phyloP scores from a whole-genome alignment of 768 basidiomycete species.

The Boletus subparvulus region DNA sequence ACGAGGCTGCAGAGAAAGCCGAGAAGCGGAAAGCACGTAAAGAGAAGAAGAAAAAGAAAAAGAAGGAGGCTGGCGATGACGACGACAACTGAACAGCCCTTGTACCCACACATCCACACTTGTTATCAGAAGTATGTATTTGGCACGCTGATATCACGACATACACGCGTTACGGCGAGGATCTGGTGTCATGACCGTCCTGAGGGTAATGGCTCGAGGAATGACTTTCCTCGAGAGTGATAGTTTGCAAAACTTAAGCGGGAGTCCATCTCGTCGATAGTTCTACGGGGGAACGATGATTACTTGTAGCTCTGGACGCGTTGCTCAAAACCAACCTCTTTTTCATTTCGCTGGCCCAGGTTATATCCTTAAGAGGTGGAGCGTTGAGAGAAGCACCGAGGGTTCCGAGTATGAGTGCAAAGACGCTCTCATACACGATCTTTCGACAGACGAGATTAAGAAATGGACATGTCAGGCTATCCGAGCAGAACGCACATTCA shows the following conservation, averaged over 20 bases:
- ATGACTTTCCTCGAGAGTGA: slow-evolving; percentile 51
- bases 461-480: background rate
- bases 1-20: slow-evolving; percentile 60
- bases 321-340: slow-evolving; percentile 53
- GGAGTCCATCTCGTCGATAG: slow-evolving; percentile 76
- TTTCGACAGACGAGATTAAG: slow-evolving; percentile 27
- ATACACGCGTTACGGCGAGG: background rate
- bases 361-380: slow-evolving; percentile 72
- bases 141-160: background rate
- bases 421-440: slow-evolving; percentile 66
- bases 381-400: slow-evolving; percentile 72
- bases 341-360: slow-evolving; percentile 89
- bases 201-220: slow-evolving; percentile 25
- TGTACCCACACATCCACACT: background rate
- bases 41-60: slow-evolving; percentile 64
- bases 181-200: slow-evolving; percentile 1
- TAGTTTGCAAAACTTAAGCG: slow-evolving; percentile 62
- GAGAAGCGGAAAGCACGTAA: slow-evolving; percentile 74
- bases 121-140: slow-evolving; percentile 4
- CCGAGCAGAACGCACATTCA: slow-evolving; percentile 46
- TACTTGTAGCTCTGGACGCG: background rate
- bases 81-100: slow-evolving; percentile 32
- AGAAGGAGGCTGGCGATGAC: slow-evolving; percentile 27
- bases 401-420: slow-evolving; percentile 65
- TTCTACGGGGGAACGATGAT: slow-evolving; percentile 38